Evolutionary conservation across 169 alveolate species (phyloP), one percentile per base, ranked within the genome.

Genomic region (Cryptosporidium viatorum): DNA sequence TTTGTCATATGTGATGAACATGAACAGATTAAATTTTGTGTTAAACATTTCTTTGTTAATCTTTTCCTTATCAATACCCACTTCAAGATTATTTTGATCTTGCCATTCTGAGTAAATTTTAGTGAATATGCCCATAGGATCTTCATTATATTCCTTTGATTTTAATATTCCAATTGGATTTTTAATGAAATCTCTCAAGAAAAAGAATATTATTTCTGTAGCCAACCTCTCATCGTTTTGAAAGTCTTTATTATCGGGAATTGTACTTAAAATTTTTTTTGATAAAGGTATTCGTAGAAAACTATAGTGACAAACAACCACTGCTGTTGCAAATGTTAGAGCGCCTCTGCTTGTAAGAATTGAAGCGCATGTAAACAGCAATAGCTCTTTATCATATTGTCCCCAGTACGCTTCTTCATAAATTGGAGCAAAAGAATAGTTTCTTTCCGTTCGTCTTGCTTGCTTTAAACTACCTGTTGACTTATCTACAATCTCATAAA

Each of bases 391-490:
- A 60, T 80, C 89, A 62, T 18, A 80, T 35, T 16, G 60, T 7
- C 50, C 16, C 89, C 89, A 80, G 23, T 80, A 80, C 39, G 75
- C 89, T 37, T 80, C 89, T 26, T 80, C 74, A 18, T 80, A 80
- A 16, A 48, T 41, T 18, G 89, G 89, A 23, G 62, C 62, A 59
- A 48, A 80, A 37, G 86, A 45, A 45, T 21, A 41, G 29, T 62
- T 21, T 4, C 26, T 35, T 8, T 69, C 65, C 29, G 9, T 33
- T 8, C 50, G 29, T 23, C 26, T 29, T 41, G 5, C 29, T 37
- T 67, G n/a, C 5, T 52, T 33, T 43, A 48, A 26, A 39, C 52
- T 73, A 58, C 33, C 50, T 7, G 45, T 5, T 26, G 33, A n/a
- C 31, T 73, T 55, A 33, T 65, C 50, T 1, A 3, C 26, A 0